phyloP scores from a whole-genome alignment of 2,329 filamentous ascomycete species.

The Lanzia echinophila region DNA sequence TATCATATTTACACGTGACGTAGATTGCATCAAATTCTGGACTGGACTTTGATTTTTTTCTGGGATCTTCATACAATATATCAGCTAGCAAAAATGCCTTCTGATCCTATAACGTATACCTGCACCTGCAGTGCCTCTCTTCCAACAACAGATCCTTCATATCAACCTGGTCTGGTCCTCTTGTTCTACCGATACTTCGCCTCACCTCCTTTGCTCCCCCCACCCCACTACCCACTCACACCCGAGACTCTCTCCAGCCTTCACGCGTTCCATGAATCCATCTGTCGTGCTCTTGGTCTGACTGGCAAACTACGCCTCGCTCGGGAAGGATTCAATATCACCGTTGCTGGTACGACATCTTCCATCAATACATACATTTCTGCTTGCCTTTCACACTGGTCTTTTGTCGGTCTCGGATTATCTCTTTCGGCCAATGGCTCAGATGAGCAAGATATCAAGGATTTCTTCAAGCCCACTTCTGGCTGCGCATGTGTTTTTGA shows the following conservation, averaged over 20 bases:
- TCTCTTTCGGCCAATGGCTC: not conserved
- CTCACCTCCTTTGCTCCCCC: slow-evolving; percentile 20
- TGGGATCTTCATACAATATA: too few species aligned
- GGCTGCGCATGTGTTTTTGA: slow-evolving; percentile 29
- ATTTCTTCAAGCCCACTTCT: slow-evolving; percentile 27
- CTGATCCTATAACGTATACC: slow-evolving; percentile 28
- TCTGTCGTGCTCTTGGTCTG: slow-evolving; percentile 16
- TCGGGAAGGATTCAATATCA: slow-evolving; percentile 31
- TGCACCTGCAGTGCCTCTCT: slow-evolving; percentile 25
- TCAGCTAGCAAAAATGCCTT: slow-evolving; percentile 10
- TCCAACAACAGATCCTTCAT: not conserved
- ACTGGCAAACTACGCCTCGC: slow-evolving; percentile 29
- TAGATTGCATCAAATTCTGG: not conserved
- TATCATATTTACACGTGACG: not conserved
- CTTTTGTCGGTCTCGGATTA: slow-evolving; percentile 23
- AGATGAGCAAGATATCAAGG: slow-evolving; percentile 9
- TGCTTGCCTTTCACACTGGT: slow-evolving; percentile 26
- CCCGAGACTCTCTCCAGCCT: slow-evolving; percentile 8
- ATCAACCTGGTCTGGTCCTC: slow-evolving; percentile 22
- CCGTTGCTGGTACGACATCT: slow-evolving; percentile 23
- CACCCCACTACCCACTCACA: slow-evolving; percentile 1
- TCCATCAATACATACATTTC: slow-evolving; percentile 24
- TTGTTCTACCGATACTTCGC: slow-evolving; percentile 31
- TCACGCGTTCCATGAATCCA: slow-evolving; percentile 18
- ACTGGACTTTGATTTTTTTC: not conserved